Evolutionary conservation across 2,329 filamentous ascomycete genomes (phyloP), one percentile per base, ranked within the genome.

Genomic region (Exophiala mesophila): DNA sequence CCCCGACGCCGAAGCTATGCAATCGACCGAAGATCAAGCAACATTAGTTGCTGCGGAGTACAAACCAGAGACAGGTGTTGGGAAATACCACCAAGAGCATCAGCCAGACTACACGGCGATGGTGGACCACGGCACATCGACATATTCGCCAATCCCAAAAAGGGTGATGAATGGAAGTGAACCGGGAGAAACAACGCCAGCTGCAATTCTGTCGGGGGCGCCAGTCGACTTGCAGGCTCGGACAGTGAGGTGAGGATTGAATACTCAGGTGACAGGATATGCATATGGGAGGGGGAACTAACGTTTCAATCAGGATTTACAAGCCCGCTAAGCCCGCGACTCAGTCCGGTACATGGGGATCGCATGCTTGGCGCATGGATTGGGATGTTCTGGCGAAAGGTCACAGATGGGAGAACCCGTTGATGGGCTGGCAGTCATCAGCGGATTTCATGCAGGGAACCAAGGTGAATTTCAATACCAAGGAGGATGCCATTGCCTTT

Each of bases 371-470:
- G 92, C 83, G 89, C 37, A 94, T 98, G 88, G 92, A 98, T 66
- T 98, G 92, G 92, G 92, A 98, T 64, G 80, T 94, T 36, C 75
- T 97, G 21, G 69, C 76, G 57, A 96, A 94, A 72, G 92, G 92
- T 49, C 87, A 96, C 68, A 80, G 92, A 57, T 98, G 92, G 94
- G 92, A 98, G 73, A 98, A 98, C 70, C 87, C 85, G 34, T 70
- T 98, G 64, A 98, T 98, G 80, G 92, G 92, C 48, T 98, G 94
- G 94, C 89, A 96, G 64, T 97, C 90, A 17, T 94, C 88, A 13
- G 90, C 77, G 42, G 92, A 98, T 67, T 80, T 80, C 62, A 92
- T 98, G 88, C 89, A 98, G 67, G 90, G 88, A 60, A 94, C 88
- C 36, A 79, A 88, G 63, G 68, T 98, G 58, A 83, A 83, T 66